Percentiles rank a stretch among this genome's conserved stretches.
Evolutionary conservation across 208 protist genomes (phyloP).

Genomic region (Phytomonas sp.): DNA sequence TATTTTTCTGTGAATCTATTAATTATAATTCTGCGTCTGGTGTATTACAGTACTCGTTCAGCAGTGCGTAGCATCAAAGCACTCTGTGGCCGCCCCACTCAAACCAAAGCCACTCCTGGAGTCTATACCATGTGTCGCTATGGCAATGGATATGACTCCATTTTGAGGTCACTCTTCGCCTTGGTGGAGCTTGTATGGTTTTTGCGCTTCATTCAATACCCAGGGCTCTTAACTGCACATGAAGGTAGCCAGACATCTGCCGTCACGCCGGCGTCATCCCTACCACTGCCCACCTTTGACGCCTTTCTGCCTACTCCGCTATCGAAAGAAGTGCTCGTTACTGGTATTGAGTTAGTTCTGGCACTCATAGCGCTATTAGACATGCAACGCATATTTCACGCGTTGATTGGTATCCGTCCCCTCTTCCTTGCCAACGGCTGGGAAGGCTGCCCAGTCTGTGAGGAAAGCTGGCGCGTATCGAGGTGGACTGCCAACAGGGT

Average conservation of each 20-base stretch:
- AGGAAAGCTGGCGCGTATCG: slow-evolving; percentile 29
- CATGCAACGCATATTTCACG: slow-evolving; percentile 56
- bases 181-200: slow-evolving; percentile 43
- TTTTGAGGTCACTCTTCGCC: slow-evolving; percentile 29
- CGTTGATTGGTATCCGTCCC: slow-evolving; percentile 44
- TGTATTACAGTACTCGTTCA: slow-evolving; percentile 5
- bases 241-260: neutral
- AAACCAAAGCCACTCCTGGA: neutral
- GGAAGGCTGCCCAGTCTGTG: slow-evolving; percentile 57
- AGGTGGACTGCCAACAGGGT: slow-evolving; percentile 9
- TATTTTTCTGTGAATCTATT: slow-evolving; percentile 11
- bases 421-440: slow-evolving; percentile 47
- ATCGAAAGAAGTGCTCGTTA: slow-evolving; percentile 13
- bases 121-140: slow-evolving; percentile 14
- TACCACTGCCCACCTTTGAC: slow-evolving; percentile 23
- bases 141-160: slow-evolving; percentile 45
- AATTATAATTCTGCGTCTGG: slow-evolving; percentile 10
- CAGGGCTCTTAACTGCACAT: neutral
- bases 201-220: slow-evolving; percentile 22
- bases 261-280: slow-evolving; percentile 4
- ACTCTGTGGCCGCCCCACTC: neutral
- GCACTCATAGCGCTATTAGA: slow-evolving; percentile 28
- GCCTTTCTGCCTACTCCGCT: slow-evolving; percentile 9
- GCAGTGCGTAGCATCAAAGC: neutral
- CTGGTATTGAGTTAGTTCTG: slow-evolving; percentile 33